Percentiles rank a stretch among this genome's conserved stretches.
phyloP scores from a whole-genome alignment of 257 asterid species.

The Dorcoceras hygrometricum region DNA sequence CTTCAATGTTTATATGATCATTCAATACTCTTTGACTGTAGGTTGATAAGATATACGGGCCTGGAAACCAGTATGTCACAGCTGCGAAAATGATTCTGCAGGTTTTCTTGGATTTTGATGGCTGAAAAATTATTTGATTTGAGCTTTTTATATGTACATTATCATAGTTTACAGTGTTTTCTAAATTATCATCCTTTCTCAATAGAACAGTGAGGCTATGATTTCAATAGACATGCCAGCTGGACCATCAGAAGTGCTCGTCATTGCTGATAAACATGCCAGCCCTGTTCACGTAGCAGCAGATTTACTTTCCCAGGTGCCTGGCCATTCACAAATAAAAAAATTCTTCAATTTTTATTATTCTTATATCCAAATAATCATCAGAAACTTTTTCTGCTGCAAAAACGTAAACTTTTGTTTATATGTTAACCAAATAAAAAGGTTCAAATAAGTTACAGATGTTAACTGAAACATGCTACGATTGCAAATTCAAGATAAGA shows the following conservation, averaged over 20 bases:
- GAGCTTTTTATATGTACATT: neutral
- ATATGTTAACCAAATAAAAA: slow-evolving; percentile 4
- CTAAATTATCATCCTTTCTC: slow-evolving; percentile 32
- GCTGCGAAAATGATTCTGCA: slow-evolving; percentile 99
- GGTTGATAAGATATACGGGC: slow-evolving; percentile 97
- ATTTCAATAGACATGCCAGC: slow-evolving; percentile 98
- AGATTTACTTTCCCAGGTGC: slow-evolving; percentile 94
- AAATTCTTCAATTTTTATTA: neutral
- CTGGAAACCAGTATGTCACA: slow-evolving; percentile 97
- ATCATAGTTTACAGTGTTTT: neutral
- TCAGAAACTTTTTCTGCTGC: slow-evolving; percentile 3
- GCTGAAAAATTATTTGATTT: slow-evolving; percentile 9
- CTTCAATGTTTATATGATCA: slow-evolving; percentile 18
- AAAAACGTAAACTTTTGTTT: neutral
- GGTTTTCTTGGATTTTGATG: slow-evolving; percentile 36
- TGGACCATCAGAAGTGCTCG: slow-evolving; percentile 99
- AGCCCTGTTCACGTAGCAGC: slow-evolving; percentile 93
- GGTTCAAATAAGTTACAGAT: neutral
- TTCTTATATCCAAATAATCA: neutral
- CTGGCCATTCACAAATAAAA: slow-evolving; percentile 4
- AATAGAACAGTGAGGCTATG: slow-evolving; percentile 97
- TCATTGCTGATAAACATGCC: slow-evolving; percentile 83
- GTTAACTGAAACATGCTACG: slow-evolving; percentile 13
- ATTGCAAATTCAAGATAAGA: slow-evolving; percentile 2
- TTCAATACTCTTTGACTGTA: slow-evolving; percentile 32